Evolutionary conservation across 768 basidiomycete species (phyloP).

Genomic region (Trametes punicea): DNA sequence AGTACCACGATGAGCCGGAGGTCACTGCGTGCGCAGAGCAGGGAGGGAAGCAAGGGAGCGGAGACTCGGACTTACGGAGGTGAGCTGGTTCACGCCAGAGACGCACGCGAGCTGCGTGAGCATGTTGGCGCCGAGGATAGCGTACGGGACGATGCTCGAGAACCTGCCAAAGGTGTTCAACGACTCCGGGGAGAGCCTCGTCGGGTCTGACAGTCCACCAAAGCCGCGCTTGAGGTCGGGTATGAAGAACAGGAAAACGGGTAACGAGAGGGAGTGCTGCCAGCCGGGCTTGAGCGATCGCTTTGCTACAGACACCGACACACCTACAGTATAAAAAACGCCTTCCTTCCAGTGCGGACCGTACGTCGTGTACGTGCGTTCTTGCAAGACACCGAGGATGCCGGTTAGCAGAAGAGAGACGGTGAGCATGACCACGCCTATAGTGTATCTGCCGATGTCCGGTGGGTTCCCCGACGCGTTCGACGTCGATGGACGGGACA

Average conservation of each 20-base stretch:
- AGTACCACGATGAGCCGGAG: not conserved
- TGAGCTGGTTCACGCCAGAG: conserved; percentile 75
- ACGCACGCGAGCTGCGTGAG: conserved; percentile 78
- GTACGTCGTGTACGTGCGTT: conserved; percentile 67
- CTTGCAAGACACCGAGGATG: conserved; percentile 70
- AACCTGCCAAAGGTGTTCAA: not conserved
- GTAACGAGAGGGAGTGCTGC: conserved; percentile 79
- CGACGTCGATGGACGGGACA: conserved; percentile 50
- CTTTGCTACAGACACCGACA: not conserved
- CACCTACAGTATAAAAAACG: conserved; percentile 74
- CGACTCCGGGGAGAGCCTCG: conserved; percentile 17
- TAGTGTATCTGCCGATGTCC: conserved; percentile 41
- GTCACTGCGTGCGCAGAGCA: not conserved
- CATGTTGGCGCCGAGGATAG: conserved; percentile 61
- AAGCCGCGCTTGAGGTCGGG: conserved; percentile 56
- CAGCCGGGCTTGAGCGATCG: not conserved
- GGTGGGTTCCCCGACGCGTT: conserved; percentile 20
- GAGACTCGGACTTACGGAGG: conserved; percentile 60
- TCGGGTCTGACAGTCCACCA: conserved; percentile 39
- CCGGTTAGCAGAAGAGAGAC: conserved; percentile 66
- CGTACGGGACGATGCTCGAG: conserved; percentile 42
- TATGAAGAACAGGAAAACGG: conserved; percentile 63
- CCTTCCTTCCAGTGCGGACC: conserved; percentile 83
- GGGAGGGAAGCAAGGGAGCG: not conserved
- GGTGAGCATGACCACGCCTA: conserved; percentile 69